These are phyloP conservation scores for Penicillium ucsense DNA, from an alignment of 495 filamentous ascomycete species.

Conservation along the genomic window DNA sequence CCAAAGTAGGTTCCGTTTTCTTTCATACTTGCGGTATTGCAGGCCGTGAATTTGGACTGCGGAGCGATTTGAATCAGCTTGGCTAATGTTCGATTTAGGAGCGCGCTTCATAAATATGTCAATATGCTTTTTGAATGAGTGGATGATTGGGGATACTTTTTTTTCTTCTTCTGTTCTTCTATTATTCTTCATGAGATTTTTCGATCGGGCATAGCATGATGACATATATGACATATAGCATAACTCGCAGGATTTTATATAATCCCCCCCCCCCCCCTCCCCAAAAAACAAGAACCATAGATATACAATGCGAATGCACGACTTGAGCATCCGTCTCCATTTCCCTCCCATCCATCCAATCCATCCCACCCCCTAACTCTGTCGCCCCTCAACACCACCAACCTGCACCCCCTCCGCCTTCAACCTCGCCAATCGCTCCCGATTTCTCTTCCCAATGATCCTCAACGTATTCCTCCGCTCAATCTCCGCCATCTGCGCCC, in stretches of 20 bases:
- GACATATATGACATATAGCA: too few species aligned
- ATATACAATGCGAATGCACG: background rate
- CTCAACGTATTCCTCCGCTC: conserved; percentile 53
- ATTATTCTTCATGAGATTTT: too few species aligned
- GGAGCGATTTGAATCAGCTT: too few species aligned
- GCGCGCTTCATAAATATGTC: conserved; percentile 14
- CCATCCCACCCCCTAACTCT: background rate
- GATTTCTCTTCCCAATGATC: conserved; percentile 54
- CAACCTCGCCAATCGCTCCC: conserved; percentile 46
- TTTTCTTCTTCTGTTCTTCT: too few species aligned
- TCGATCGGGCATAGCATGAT: too few species aligned
- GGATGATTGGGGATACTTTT: too few species aligned
- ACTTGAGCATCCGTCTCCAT: background rate
- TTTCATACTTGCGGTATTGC: background rate
- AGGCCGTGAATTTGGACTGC: too few species aligned
- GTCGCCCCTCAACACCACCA: conserved; percentile 7
- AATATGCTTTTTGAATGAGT: conserved; percentile 10
- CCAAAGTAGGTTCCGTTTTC: conserved; percentile 40
- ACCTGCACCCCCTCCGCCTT: conserved; percentile 17
- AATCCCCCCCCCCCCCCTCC: too few species aligned
- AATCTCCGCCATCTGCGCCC: conserved; percentile 54
- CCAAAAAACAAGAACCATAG: background rate
- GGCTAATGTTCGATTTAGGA: conserved; percentile 14
- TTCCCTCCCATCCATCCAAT: background rate
- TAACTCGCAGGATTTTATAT: too few species aligned